Evolutionary conservation across 2,329 filamentous ascomycete species (phyloP).

Genomic region (Sporothrix globosa): DNA sequence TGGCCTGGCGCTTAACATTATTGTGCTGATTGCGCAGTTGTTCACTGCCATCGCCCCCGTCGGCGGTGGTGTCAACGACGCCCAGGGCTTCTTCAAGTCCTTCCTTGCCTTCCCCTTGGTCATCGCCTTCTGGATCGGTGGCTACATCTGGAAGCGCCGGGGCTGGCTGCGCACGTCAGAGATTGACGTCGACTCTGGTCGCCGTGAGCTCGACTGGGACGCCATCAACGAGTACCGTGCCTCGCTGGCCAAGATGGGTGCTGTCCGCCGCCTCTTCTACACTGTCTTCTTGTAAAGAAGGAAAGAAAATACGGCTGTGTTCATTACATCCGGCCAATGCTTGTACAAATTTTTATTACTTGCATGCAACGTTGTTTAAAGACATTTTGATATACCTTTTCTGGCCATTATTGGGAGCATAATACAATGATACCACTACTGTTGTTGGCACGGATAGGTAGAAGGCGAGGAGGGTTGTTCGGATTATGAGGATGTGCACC

Average conservation of each 20-base stretch:
- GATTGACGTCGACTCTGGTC: conserved; percentile 69
- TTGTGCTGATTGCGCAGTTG: conserved; percentile 61
- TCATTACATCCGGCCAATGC: not conserved
- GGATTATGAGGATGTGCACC: not conserved
- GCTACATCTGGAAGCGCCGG: conserved; percentile 66
- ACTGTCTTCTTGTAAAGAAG: conserved; percentile 27
- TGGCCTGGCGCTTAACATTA: conserved; percentile 60
- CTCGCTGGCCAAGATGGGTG: conserved; percentile 34
- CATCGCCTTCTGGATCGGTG: conserved; percentile 55
- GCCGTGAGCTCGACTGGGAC: conserved; percentile 66
- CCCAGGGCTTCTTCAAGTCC: conserved; percentile 56
- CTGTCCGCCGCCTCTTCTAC: conserved; percentile 33
- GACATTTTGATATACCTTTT: not conserved
- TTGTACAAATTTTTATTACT: not conserved
- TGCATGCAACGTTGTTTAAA: not conserved
- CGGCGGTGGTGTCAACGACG: conserved; percentile 42
- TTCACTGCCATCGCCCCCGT: conserved; percentile 48
- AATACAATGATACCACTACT: conserved; percentile 4
- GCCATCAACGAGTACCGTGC: conserved; percentile 35
- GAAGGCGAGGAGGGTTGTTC: not conserved
- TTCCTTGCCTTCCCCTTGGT: conserved; percentile 60
- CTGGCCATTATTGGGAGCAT: conserved; percentile 3
- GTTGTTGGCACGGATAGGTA: conserved; percentile 15
- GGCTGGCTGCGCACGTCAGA: conserved; percentile 60
- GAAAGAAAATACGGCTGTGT: not conserved